Evolutionary conservation across 352 stramenopile species (phyloP).

Genomic region (Pythium rhizo-oryzae): DNA sequence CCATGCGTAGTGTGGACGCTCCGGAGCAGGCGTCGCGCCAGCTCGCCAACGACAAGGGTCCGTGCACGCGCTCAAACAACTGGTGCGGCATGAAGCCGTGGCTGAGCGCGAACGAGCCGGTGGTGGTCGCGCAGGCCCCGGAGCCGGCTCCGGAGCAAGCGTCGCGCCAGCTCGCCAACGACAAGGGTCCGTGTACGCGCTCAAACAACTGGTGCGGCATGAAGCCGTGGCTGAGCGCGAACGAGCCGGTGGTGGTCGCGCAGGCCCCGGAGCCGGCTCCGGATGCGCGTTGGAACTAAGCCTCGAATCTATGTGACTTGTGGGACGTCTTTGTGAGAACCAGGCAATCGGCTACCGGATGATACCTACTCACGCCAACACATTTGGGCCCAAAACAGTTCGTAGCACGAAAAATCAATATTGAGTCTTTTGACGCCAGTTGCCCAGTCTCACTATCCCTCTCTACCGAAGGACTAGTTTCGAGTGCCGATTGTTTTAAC

Average conservation of each 20-base stretch:
- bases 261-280: not conserved
- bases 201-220: slow-evolving; percentile 1
- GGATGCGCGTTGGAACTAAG: not conserved
- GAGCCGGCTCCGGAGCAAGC: not conserved
- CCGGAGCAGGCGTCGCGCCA: not conserved
- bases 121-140: not conserved
- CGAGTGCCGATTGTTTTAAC: no score
- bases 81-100: slow-evolving; percentile 1
- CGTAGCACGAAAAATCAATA: no score
- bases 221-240: not conserved
- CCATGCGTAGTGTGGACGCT: not conserved
- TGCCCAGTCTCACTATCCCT: no score
- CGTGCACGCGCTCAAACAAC: not conserved
- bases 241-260: not conserved
- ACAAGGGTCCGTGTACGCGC: not conserved
- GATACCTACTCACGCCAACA: no score
- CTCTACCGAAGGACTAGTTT: no score
- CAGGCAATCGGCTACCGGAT: no score
- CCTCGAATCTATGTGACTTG: no score
- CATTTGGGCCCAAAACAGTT: no score
- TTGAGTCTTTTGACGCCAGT: no score
- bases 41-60: no score
- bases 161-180: not conserved
- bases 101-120: not conserved
- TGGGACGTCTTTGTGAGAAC: no score